Percentiles rank a stretch among this genome's conserved stretches.
phyloP scores from a whole-genome alignment of 2,329 filamentous ascomycete species.

The Penicillium sp. region DNA sequence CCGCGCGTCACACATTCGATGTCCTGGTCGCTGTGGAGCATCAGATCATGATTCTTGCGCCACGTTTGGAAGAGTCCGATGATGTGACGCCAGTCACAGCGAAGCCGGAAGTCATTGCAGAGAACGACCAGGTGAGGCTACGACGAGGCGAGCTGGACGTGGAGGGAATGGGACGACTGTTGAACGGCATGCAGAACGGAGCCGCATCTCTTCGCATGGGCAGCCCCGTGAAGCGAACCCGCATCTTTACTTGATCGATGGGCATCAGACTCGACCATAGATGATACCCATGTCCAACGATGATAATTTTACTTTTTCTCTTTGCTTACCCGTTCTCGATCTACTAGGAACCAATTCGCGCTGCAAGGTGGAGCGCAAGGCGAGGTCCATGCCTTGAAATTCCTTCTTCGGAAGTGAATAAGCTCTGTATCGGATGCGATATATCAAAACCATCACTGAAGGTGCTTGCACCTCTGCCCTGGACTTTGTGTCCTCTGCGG shows the following conservation, averaged over 20 bases:
- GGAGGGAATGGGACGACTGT: slow-evolving; percentile 46
- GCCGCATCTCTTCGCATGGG: slow-evolving; percentile 30
- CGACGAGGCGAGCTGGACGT: slow-evolving; percentile 44
- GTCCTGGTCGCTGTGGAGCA: slow-evolving; percentile 41
- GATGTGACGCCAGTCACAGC: slow-evolving; percentile 11
- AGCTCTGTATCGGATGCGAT: slow-evolving; percentile 53
- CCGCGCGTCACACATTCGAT: slow-evolving; percentile 30
- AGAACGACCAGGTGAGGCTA: slow-evolving; percentile 42
- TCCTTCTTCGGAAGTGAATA: slow-evolving; percentile 35
- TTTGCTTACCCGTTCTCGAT: slow-evolving; percentile 3
- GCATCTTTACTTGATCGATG: slow-evolving; percentile 31
- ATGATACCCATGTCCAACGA: slow-evolving; percentile 29
- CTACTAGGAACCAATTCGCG: slow-evolving; percentile 35
- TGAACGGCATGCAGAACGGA: slow-evolving; percentile 41
- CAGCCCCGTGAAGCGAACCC: slow-evolving; percentile 36
- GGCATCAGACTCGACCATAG: slow-evolving; percentile 15
- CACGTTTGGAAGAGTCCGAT: slow-evolving; percentile 27
- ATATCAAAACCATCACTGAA: slow-evolving; percentile 38
- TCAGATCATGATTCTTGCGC: slow-evolving; percentile 38
- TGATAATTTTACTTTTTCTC: slow-evolving; percentile 2
- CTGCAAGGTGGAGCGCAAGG: slow-evolving; percentile 52
- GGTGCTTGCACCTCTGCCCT: slow-evolving; percentile 11
- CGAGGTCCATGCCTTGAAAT: slow-evolving; percentile 50
- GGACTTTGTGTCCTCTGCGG: slow-evolving; percentile 4
- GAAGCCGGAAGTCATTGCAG: slow-evolving; percentile 18